phyloP scores from a whole-genome alignment of 2,329 filamentous ascomycete species.

The Penicillium janthinellum region DNA sequence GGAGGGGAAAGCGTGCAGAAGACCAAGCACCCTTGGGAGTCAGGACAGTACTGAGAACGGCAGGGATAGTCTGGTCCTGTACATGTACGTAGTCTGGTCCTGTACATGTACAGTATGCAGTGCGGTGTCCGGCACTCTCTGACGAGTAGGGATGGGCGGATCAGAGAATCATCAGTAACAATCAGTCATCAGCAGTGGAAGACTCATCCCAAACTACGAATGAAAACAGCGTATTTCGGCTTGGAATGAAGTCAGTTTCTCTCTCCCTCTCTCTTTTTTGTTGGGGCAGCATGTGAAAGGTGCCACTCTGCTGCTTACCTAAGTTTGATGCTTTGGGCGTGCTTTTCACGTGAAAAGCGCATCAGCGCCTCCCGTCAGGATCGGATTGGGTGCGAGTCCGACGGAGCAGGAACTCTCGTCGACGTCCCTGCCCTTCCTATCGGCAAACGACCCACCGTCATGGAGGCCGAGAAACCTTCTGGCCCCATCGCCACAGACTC shows the following conservation, averaged over 20 bases:
- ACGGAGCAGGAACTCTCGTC: not conserved
- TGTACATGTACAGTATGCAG: not conserved
- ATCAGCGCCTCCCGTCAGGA: not conserved
- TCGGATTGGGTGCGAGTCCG: not conserved
- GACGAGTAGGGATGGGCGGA: conserved; percentile 3
- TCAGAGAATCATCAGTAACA: too few relatives aligned
- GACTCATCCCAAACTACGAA: not conserved
- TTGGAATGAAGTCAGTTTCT: not conserved
- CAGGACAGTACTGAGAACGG: too few relatives aligned
- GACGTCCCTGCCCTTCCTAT: not conserved
- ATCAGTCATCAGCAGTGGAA: too few relatives aligned
- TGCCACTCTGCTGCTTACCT: not conserved
- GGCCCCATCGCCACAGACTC: conserved; percentile 8
- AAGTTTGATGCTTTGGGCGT: not conserved
- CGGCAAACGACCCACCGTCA: conserved; percentile 8
- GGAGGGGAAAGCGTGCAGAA: not conserved
- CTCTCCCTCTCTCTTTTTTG: not conserved
- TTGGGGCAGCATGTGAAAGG: conserved; percentile 7
- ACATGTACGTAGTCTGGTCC: not conserved
- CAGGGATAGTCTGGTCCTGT: not conserved
- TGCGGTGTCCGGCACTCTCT: not conserved
- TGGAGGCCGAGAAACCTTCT: conserved; percentile 14
- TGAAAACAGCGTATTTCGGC: not conserved
- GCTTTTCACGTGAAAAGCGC: conserved; percentile 11
- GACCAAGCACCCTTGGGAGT: not conserved